A percentile compares a stretch with the other conserved stretches of the same genome.
Conservation (phyloP, 2,329 filamentous ascomycete genomes). For the Fusarium musae region DNA sequence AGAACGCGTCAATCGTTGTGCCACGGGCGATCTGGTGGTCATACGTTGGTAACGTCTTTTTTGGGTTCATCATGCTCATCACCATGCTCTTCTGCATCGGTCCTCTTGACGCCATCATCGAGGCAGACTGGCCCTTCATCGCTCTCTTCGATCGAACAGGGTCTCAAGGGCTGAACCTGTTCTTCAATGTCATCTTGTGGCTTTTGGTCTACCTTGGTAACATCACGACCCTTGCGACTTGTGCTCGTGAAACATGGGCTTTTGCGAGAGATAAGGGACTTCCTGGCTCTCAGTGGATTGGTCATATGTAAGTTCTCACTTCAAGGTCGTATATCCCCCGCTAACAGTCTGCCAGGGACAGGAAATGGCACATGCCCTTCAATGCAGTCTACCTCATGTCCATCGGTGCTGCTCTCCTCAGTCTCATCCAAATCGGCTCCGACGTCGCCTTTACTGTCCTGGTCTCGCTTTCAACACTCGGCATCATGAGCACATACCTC, state of each 20-base stretch:
- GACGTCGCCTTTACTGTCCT: slow-evolving; percentile 20
- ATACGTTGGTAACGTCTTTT: slow-evolving; percentile 12
- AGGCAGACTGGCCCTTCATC: slow-evolving; percentile 24
- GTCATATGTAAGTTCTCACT: neutral
- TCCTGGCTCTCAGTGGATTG: slow-evolving; percentile 21
- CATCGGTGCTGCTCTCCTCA: slow-evolving; percentile 16
- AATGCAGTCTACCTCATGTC: slow-evolving; percentile 29
- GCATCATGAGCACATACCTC: slow-evolving; percentile 27
- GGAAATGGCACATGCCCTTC: slow-evolving; percentile 31
- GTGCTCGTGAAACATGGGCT: slow-evolving; percentile 28
- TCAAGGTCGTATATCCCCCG: accelerated
- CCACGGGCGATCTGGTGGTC: slow-evolving; percentile 26
- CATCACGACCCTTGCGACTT: slow-evolving; percentile 23
- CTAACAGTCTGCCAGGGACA: neutral
- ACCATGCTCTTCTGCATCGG: slow-evolving; percentile 33
- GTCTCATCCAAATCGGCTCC: slow-evolving; percentile 24
- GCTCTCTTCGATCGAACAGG: slow-evolving; percentile 16
- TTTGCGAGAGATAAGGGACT: slow-evolving; percentile 19
- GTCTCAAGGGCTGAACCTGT: slow-evolving; percentile 6
- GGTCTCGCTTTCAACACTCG: slow-evolving; percentile 16
- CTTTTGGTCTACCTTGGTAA: slow-evolving; percentile 25
- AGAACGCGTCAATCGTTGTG: slow-evolving; percentile 15
- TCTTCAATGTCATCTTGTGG: slow-evolving; percentile 25
- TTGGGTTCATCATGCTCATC: slow-evolving; percentile 26
- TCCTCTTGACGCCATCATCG: slow-evolving; percentile 4